Evolutionary conservation across 768 basidiomycete genomes (phyloP).

Genomic region (Lactarius vividus): DNA sequence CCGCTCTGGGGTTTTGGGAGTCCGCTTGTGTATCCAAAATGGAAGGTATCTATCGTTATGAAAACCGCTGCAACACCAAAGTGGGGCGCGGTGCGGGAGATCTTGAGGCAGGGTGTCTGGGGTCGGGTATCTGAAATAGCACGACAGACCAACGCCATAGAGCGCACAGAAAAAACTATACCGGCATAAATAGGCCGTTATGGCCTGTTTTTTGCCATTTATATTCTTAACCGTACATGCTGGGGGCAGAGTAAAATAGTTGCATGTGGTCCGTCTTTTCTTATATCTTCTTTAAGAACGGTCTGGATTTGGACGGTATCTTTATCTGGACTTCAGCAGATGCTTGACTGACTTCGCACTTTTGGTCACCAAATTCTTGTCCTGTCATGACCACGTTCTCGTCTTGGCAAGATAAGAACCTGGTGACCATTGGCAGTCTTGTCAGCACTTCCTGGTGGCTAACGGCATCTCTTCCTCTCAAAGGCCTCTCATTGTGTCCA

Average conservation of each 20-base stretch:
- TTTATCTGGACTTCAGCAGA: too few species aligned
- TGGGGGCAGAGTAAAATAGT: constrained; percentile 30
- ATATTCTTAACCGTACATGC: not conserved
- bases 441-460: constrained; percentile 26
- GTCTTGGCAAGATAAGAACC: too few species aligned
- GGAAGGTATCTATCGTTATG: too few species aligned
- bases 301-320: constrained; percentile 41
- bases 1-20: too few species aligned
- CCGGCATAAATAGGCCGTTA: constrained; percentile 15
- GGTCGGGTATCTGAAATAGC: too few species aligned
- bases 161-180: not conserved
- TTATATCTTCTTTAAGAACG: constrained; percentile 1
- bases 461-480: constrained; percentile 41
- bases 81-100: too few species aligned
- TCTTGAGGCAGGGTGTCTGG: too few species aligned
- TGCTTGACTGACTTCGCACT: constrained; percentile 54
- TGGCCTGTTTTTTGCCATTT: not conserved
- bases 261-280: constrained; percentile 34
- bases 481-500: constrained; percentile 56
- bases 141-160: not conserved
- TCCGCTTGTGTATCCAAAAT: too few species aligned
- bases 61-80: too few species aligned
- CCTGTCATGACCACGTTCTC: too few species aligned
- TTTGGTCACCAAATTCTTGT: constrained; percentile 42
- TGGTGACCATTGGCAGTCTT: too few species aligned